Base-by-base conservation (phyloP, 2,329 filamentous ascomycete species). In the Botrytis medusae region DNA sequence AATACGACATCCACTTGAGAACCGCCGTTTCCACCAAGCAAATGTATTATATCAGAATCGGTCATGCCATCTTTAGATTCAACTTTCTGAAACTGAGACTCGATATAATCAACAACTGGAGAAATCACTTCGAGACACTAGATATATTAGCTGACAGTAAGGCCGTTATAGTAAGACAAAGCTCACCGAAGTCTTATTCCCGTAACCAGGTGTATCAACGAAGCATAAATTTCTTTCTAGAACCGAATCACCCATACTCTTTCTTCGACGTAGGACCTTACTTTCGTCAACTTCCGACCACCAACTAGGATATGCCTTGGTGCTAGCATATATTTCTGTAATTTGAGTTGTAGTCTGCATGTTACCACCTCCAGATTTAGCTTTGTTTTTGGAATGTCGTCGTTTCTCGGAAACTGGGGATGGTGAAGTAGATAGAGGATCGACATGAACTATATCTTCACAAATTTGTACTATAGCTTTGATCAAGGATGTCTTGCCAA, bases 141-240 rank as follows among this genome's bases (percentile, higher is more conserved):
- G 77, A 74, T 68, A 59, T 20, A 79, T 81, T 62, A 82, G 77
- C 76, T 77, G 61, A 77, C 78, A 32, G 79, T 76, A 9, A 77
- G 59, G 73, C 74, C 74, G 34, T 61, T 12, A 59, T 10, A 34
- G 59, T 40, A 59, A 29, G 73, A n/a, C 48, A 7, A 57, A 16
- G 72, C 87, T 74, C 82, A 90, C 86, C 54, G 87, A 88, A 63
- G 84, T 85, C 63, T 85, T 86, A 76, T 81, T 83, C 59, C 85
- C 84, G 81, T 89, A 90, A 20, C 91, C 90, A 18, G 92, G 89
- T 2, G 93, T 95, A 83, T 98, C 95, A 73, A 98, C 90, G 80
- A 99, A 98, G 82, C 94, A 97, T 8, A 99, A 83, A 80, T 99
- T 99, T 44, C 95, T 89, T 80, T 98, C 95, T 63, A 98, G 84